A percentile compares a stretch with the other conserved stretches of the same genome.
Conservation (phyloP, 2,329 filamentous ascomycete species). For the Gnomoniopsis smithogilvyi region DNA sequence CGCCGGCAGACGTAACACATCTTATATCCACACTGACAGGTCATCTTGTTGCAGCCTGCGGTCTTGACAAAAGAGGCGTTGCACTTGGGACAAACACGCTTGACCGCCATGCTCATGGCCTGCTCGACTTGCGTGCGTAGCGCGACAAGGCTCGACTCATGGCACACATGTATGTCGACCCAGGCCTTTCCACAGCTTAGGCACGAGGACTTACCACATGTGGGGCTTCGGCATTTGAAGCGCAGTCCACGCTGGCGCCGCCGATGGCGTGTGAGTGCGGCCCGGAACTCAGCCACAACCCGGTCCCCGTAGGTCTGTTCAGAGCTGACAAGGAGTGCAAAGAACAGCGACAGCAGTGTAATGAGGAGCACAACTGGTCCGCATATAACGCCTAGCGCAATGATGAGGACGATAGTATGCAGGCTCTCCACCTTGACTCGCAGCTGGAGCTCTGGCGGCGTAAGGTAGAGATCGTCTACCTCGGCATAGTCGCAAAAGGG, state of each 20-base stretch:
- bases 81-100: conserved; percentile 90
- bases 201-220: conserved; percentile 71
- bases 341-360: conserved; percentile 43
- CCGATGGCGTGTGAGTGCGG: conserved; percentile 63
- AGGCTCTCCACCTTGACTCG: conserved; percentile 52
- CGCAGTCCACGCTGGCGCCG: conserved; percentile 69
- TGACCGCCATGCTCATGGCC: conserved; percentile 89
- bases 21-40: conserved; percentile 90
- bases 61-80: conserved; percentile 90
- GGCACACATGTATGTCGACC: conserved; percentile 86
- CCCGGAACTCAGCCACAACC: conserved; percentile 46
- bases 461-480: conserved; percentile 72
- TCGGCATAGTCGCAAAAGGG: conserved; percentile 93
- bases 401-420: conserved; percentile 46
- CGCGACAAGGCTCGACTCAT: conserved; percentile 77
- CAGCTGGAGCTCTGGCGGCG: conserved; percentile 50
- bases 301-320: conserved; percentile 39
- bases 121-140: conserved; percentile 88
- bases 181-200: conserved; percentile 78
- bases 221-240: conserved; percentile 71
- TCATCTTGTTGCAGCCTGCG: conserved; percentile 94
- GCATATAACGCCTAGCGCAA: conserved; percentile 47
- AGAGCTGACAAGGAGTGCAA: conserved; percentile 42
- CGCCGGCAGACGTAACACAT: conserved; percentile 98
- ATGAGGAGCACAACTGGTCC: conserved; percentile 55